phyloP scores from a whole-genome alignment of 78 protist genomes.

The Tieghemostelium lacteum region DNA sequence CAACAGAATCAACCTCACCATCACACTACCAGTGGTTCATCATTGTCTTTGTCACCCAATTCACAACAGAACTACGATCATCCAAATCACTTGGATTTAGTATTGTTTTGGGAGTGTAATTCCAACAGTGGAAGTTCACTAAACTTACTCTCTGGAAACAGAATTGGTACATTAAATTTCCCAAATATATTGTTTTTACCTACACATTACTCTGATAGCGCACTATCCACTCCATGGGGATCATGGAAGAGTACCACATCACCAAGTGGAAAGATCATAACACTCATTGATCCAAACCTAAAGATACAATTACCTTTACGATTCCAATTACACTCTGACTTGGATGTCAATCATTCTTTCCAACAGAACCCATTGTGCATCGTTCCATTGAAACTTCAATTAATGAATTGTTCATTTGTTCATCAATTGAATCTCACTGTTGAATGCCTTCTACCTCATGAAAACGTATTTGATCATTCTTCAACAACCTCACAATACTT shows the following conservation, averaged over 20 bases:
- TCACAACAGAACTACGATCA: slow-evolving; percentile 18
- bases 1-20: neutral
- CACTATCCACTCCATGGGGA: slow-evolving; percentile 59
- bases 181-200: slow-evolving; percentile 69
- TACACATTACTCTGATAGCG: slow-evolving; percentile 40
- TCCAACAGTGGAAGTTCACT: neutral
- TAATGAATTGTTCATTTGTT: slow-evolving; percentile 46
- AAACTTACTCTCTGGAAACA: neutral
- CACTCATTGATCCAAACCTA: slow-evolving; percentile 26
- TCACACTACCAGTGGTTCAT: neutral
- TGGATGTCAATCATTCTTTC: neutral
- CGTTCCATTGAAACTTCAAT: slow-evolving; percentile 37
- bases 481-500: slow-evolving; percentile 55
- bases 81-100: slow-evolving; percentile 52
- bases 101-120: slow-evolving; percentile 60
- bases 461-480: slow-evolving; percentile 9
- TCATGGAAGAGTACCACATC: slow-evolving; percentile 66
- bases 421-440: slow-evolving; percentile 8
- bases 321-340: slow-evolving; percentile 19
- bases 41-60: neutral
- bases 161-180: slow-evolving; percentile 60
- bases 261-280: slow-evolving; percentile 41
- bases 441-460: slow-evolving; percentile 56
- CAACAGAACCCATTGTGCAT: slow-evolving; percentile 21
- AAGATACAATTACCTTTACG: slow-evolving; percentile 31